These are phyloP conservation scores for Picea sitchensis DNA, from an alignment of 75 land plant species.

Conservation along the genomic window DNA sequence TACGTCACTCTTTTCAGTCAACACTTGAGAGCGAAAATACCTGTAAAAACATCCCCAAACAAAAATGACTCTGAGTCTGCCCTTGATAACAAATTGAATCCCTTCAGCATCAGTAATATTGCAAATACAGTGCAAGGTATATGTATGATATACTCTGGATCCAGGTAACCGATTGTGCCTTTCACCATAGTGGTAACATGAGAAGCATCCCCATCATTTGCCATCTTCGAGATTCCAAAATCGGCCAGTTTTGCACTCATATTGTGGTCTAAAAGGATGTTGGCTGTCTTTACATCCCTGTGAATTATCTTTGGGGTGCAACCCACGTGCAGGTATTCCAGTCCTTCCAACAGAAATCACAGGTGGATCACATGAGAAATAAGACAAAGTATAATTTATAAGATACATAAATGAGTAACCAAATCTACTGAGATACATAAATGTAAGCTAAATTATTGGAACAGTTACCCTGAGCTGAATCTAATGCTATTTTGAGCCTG, in stretches of 20 bases:
- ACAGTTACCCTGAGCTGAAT: conserved; percentile 2
- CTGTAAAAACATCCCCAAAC: not conserved
- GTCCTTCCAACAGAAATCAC: not conserved
- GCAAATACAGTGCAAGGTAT: not conserved
- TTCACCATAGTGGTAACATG: conserved; percentile 15
- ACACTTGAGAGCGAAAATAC: conserved; percentile 35
- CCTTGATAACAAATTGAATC: not conserved
- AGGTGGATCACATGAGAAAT: not conserved
- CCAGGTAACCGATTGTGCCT: conserved; percentile 29
- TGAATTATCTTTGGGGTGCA: conserved; percentile 26
- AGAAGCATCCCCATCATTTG: not conserved
- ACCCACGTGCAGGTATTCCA: conserved; percentile 33
- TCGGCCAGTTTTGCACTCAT: conserved; percentile 20
- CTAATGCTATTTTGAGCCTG: conserved; percentile 10
- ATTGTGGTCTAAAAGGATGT: conserved; percentile 22
- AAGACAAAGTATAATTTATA: not conserved
- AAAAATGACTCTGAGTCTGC: too few relatives aligned
- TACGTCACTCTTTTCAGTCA: conserved; percentile 50
- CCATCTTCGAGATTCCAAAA: conserved; percentile 27
- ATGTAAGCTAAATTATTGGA: too few relatives aligned
- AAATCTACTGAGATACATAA: too few relatives aligned
- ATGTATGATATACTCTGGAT: conserved; percentile 20
- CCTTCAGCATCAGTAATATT: not conserved
- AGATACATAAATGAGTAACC: too few relatives aligned
- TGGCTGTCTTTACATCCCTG: conserved; percentile 25